Base-by-base conservation (phyloP, 345 rosid genomes). In the Excoecaria agallocha region DNA sequence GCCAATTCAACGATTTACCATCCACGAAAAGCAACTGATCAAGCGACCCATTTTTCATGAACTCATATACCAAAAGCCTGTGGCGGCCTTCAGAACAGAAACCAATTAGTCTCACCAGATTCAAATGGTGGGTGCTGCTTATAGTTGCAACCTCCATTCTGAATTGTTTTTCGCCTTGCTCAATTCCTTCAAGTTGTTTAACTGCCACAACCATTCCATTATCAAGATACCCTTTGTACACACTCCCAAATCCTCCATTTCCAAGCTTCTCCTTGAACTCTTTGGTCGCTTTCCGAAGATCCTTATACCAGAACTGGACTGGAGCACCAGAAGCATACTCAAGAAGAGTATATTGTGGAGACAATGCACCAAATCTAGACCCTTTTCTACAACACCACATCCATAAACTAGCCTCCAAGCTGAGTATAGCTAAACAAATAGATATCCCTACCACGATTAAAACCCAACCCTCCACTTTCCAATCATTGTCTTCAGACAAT, bases 271-370 rank as follows among this genome's bases (percentile, higher is more conserved):
- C 82, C 68, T 79, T 79, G 39, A 74, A 79, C 56, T 75, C 72
- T n/a, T 74, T 70, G 0, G 82, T 79, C 0, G 76, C 71, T 2
- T 63, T 61, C 17, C 65, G 82, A 48, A 79, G 69, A 12, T 79
- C 82, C 30, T 66, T 70, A 16, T 74, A 74, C 17, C 58, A 66
- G 69, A 79, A 79, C 46, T 79, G 82, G 7, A 79, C 78, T 2
- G 82, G 82, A 10, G 87, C 90, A 63, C 88, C 87, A 20, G 93
- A 89, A 0, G 89, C 90, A 73, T 91, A 91, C 80, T 89, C 93
- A 68, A 85, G 92, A 59, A 87, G 85, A 1, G 89, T 82, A 74
- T 84, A 86, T 46, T 82, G 86, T 6, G 88, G 80, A 6, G 91
- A 87, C 50, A 84, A 65, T 15, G 77, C 74, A 24, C 87, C 85